These are phyloP conservation scores for Nicotiana tomentosiformis DNA, from an alignment of 257 asterid genomes.

Conservation along the genomic window DNA sequence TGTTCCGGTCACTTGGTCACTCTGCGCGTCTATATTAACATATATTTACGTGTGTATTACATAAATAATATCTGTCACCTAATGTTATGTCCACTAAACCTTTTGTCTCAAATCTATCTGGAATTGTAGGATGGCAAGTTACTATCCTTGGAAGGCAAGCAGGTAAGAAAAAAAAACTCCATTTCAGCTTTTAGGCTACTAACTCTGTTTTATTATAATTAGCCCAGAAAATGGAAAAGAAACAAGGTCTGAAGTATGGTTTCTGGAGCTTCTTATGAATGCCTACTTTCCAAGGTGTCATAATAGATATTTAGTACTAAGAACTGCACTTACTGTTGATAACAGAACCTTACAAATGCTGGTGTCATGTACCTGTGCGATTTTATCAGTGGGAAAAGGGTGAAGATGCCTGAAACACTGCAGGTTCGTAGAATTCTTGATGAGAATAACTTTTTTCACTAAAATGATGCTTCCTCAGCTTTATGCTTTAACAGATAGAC, in stretches of 20 bases:
- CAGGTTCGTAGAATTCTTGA: conserved; percentile 41
- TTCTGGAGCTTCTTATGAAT: background rate
- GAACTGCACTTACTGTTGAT: conserved; percentile 6
- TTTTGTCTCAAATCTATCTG: background rate
- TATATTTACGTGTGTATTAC: background rate
- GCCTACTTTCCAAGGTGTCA: background rate
- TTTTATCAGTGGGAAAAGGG: conserved; percentile 47
- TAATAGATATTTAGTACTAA: background rate
- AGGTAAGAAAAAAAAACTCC: conserved; percentile 32
- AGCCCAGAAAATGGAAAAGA: background rate
- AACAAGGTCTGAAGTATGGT: background rate
- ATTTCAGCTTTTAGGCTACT: background rate
- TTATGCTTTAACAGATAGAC: background rate
- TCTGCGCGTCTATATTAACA: background rate
- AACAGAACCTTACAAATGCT: conserved; percentile 62
- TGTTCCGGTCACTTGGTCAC: background rate
- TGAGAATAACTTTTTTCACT: background rate
- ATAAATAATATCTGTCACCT: background rate
- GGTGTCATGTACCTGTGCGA: conserved; percentile 72
- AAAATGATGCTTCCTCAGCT: background rate
- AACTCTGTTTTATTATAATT: background rate
- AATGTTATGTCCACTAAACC: background rate
- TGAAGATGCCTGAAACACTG: conserved; percentile 53
- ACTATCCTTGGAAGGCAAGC: conserved; percentile 63
- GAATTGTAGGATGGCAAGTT: conserved; percentile 66